Base-by-base conservation (phyloP, 768 basidiomycete genomes). In the Pluteus cervinus region DNA sequence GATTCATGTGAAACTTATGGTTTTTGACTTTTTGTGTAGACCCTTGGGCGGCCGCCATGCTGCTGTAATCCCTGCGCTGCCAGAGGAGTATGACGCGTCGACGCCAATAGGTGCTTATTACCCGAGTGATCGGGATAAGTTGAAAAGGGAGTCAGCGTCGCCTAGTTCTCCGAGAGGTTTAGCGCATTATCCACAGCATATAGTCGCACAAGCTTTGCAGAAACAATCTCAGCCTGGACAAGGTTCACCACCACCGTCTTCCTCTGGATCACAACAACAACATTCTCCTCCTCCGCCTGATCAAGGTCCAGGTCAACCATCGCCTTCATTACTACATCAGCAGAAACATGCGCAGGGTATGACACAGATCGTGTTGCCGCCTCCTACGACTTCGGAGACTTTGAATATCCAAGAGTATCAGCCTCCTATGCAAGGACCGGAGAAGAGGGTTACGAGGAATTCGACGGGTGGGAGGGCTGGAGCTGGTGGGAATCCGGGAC, bases 31-130 rank as follows among this genome's bases (percentile, higher is more conserved):
- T 12, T 41, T 26, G 25, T 3, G 21, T 53, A 86, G 84, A 47
- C 81, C 76, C 30, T 69, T 87, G 39, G 86, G 86, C 39, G 86
- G 86, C 49, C 69, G 86, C 25, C 86, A 88, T 48, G 86, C 86
- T 24, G 78, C 84, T 43, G 86, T 88, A 37, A 81, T 82, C 35
- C 85, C 85, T 31, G 85, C 85, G 0, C 65, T 86, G 5, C 82
- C 84, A 6, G 86, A 87, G 51, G 84, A 85, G 39, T 79, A 77
- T 30, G 76, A 78, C 35, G 59, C 68, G 2, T 65, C 65, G 12
- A 54, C 63, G 49, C 68, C 69, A 4, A 58, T 70, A 18, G 69
- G 73, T 21, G 60, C 67, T 4, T 66, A 73, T 40, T 73, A 73
- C 33, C 68, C 68, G 9, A 50, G 55, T 1, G 62, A 66, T 22